Evolutionary conservation across 441 rosid species (phyloP).

Genomic region (Metrosideros polymorpha): DNA sequence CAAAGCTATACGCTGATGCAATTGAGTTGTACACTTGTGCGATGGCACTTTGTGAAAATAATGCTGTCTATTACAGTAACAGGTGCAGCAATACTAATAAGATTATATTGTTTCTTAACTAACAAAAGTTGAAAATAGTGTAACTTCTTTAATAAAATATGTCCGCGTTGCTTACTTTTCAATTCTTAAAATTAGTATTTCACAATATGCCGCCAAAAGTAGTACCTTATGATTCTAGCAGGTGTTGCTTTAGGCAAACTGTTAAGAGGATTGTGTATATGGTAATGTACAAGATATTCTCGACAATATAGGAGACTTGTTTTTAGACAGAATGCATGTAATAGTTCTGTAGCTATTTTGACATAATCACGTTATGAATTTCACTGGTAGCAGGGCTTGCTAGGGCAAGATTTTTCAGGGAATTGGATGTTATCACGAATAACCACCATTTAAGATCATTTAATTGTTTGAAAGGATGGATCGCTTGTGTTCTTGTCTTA

Average conservation of each 20-base stretch:
- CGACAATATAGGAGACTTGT: background rate
- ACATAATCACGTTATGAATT: background rate
- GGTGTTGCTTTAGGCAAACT: background rate
- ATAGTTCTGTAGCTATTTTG: background rate
- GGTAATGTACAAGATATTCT: background rate
- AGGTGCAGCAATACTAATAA: conserved; percentile 32
- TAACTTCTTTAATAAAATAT: background rate
- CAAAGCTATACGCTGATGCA: conserved; percentile 50
- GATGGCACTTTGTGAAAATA: conserved; percentile 49
- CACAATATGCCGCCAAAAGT: background rate
- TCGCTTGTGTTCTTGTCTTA: background rate
- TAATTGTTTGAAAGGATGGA: background rate
- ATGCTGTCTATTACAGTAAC: conserved; percentile 84
- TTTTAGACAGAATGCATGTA: background rate
- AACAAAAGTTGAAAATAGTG: background rate
- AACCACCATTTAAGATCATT: background rate
- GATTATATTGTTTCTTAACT: background rate
- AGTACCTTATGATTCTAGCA: background rate
- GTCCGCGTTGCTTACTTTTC: background rate
- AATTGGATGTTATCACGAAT: background rate
- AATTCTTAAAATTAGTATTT: background rate
- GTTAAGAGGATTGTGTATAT: background rate
- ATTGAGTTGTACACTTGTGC: conserved; percentile 70
- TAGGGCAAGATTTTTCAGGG: background rate
- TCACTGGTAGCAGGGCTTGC: background rate